Evolutionary conservation across 139 green algal genomes (phyloP).

Genomic region (Coelastrella sp.): DNA sequence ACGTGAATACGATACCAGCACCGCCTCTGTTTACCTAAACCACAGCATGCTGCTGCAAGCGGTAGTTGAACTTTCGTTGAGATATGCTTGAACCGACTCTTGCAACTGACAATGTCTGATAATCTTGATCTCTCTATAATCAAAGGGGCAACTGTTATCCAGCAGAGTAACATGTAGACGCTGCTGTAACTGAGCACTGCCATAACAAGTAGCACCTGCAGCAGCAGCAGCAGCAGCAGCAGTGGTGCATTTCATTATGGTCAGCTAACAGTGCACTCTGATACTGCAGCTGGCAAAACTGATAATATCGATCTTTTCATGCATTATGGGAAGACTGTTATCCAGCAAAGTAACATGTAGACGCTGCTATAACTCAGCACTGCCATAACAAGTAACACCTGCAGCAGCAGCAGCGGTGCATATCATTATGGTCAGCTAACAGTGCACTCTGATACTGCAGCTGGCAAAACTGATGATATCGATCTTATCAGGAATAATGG

Average conservation of each 20-base stretch:
- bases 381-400: not conserved
- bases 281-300: no score
- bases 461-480: no score
- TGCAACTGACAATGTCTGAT: no score
- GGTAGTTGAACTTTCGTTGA: not conserved
- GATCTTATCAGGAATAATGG: no score
- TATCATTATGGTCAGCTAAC: not conserved
- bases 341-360: not conserved
- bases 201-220: not conserved
- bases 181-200: not conserved
- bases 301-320: no score
- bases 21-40: not conserved
- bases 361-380: not conserved
- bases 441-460: no score
- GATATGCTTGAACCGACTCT: no score
- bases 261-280: no score
- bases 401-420: not conserved
- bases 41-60: not conserved
- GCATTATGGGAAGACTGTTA: not conserved
- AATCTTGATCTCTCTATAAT: not conserved
- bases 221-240: no score
- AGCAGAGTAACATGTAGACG: conserved; percentile 29
- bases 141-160: not conserved
- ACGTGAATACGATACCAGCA: not conserved
- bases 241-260: not conserved